Evolutionary conservation across 2,329 filamentous ascomycete species (phyloP), one percentile per base, ranked within the genome.

Genomic region (Endoconidiophora laricicola): DNA sequence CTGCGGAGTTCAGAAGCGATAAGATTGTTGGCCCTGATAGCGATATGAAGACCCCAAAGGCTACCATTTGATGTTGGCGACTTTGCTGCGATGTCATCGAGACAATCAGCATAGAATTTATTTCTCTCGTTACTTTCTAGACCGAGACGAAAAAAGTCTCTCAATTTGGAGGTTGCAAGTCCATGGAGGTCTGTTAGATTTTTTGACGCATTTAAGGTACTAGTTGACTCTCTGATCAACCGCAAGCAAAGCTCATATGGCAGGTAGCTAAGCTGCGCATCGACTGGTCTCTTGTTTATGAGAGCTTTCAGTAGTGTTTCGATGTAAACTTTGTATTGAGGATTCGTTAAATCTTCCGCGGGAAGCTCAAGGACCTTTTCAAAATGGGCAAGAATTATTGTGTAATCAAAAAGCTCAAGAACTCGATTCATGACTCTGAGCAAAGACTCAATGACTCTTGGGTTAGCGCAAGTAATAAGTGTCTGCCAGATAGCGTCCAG

Each of bases 401-500:
- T 57, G 26, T 68, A 65, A 6, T 70, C 64, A 49, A 73, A 70
- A 6, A 80, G 62, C 37, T 69, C 64, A 1, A 67, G 59, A 39
- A 76, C 71, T 16, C 62, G 65, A 3, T 59, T 60, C 26, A 73
- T 62, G 76, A 94, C 83, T 16, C 71, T 70, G 44, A 88, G 69
- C 22, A 93, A 75, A 24, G 88, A 87, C 46, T 87, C 80, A 6
- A 85, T 79, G n/a, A 90, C 80, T 50, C 87, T 76, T 3, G 84
- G 81, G 61, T 96, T 87, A 58, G 88, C 86, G 53, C 82, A 87
- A 22, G 80, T 78, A 4, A 76, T 81, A 46, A 94, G 78, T 0
- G 85, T 85, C 53, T 81, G 77, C 90, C 90, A 96, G 54, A 95
- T 76, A 14, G 76, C 72, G 59, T 94, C 83, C 1, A 84, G 84